These are phyloP conservation scores for Vaccinium darrowii DNA, from an alignment of 148 eudicot species.

Conservation along the genomic window DNA sequence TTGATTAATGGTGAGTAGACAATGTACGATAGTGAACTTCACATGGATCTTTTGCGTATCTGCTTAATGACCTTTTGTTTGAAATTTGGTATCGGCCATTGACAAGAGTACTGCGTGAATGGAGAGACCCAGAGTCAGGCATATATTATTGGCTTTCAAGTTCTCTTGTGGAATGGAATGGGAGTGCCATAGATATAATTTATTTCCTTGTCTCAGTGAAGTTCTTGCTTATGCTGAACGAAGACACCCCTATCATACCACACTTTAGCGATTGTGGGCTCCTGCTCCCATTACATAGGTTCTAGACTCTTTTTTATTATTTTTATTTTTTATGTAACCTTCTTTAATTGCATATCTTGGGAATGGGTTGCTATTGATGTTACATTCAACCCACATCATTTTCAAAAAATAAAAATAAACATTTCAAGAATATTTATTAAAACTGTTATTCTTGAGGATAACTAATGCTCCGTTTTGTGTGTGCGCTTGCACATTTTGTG, in stretches of 20 bases:
- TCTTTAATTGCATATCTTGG: not conserved
- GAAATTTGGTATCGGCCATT: not conserved
- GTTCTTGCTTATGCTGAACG: too few species aligned
- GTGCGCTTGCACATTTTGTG: not conserved
- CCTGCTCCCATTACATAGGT: too few species aligned
- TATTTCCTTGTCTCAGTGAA: too few species aligned
- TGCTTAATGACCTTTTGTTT: not conserved
- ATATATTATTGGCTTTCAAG: too few species aligned
- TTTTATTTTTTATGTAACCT: not conserved
- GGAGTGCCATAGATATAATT: not conserved
- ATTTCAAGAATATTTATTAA: not conserved
- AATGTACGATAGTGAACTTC: not conserved
- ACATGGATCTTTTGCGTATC: not conserved
- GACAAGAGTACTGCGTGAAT: not conserved
- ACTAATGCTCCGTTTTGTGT: not conserved
- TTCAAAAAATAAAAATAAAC: not conserved
- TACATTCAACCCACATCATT: not conserved
- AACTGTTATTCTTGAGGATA: not conserved
- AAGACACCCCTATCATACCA: too few species aligned
- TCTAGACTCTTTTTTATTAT: too few species aligned
- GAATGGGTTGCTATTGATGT: not conserved
- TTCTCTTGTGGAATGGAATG: not conserved
- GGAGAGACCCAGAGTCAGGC: too few species aligned
- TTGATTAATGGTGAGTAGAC: not conserved
- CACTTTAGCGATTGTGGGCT: too few species aligned